phyloP scores from a whole-genome alignment of 2,329 filamentous ascomycete species.

The Pochonia chlamydosporia region DNA sequence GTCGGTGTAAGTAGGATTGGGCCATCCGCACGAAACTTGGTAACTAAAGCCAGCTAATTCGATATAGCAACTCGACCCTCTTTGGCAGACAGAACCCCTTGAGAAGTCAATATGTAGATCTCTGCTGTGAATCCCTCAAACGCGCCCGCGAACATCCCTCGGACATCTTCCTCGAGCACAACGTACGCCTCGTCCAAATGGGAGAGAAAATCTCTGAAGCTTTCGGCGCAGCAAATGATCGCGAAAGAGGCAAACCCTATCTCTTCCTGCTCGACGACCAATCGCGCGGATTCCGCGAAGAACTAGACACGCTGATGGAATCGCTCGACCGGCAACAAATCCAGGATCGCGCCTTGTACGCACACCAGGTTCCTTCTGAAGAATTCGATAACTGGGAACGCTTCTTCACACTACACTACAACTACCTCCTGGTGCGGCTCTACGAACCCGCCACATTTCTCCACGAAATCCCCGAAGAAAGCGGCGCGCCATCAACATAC shows the following conservation, averaged over 20 bases:
- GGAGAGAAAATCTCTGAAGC: slow-evolving; percentile 27
- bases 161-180: slow-evolving; percentile 27
- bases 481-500: slow-evolving; percentile 19
- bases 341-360: slow-evolving; percentile 1
- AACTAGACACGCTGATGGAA: slow-evolving; percentile 26
- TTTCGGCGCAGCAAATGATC: slow-evolving; percentile 24
- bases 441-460: slow-evolving; percentile 33
- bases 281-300: slow-evolving; percentile 24
- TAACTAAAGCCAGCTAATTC: background rate
- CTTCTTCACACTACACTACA: slow-evolving; percentile 24
- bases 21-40: no score
- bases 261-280: slow-evolving; percentile 27
- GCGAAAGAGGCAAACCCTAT: slow-evolving; percentile 20
- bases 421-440: slow-evolving; percentile 30
- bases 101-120: slow-evolving; percentile 24
- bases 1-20: slow-evolving; percentile 27
- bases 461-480: slow-evolving; percentile 18
- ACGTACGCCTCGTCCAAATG: slow-evolving; percentile 29
- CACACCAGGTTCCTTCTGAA: slow-evolving; percentile 8
- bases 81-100: slow-evolving; percentile 28
- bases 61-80: slow-evolving; percentile 28
- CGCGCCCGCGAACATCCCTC: slow-evolving; percentile 17
- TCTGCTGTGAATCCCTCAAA: slow-evolving; percentile 25
- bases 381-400: slow-evolving; percentile 13
- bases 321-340: slow-evolving; percentile 19